Evolutionary conservation across 1,139 yeast genomes (phyloP).

Genomic region (Yamadazyma pseudoaaseri): DNA sequence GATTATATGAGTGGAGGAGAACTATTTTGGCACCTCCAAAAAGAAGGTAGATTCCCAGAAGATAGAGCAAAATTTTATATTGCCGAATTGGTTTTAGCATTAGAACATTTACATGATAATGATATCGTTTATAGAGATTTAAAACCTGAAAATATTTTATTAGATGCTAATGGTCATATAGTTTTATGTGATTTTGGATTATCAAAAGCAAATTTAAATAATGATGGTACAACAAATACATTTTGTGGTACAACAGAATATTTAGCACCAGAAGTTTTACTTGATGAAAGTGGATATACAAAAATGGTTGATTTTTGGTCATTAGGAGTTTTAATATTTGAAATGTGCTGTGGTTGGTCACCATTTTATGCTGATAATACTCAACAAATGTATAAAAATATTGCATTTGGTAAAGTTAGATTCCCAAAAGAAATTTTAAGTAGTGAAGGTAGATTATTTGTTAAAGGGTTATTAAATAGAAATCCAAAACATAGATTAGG

Average conservation of each 20-base stretch:
- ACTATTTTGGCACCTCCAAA: constrained; percentile 94
- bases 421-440: constrained; percentile 94
- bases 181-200: constrained; percentile 96
- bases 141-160: constrained; percentile 88
- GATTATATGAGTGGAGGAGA: constrained; percentile 99
- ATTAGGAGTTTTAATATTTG: constrained; percentile 75
- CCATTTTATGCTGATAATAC: constrained; percentile 97
- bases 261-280: constrained; percentile 75
- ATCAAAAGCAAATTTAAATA: constrained; percentile 84
- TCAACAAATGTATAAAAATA: constrained; percentile 97
- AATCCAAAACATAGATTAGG: constrained; percentile 95
- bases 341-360: constrained; percentile 99
- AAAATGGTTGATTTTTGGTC: constrained; percentile 91
- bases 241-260: constrained; percentile 98
- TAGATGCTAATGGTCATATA: constrained; percentile 96
- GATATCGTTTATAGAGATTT: constrained; percentile 93
- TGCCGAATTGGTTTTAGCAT: constrained; percentile 88
- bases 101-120: constrained; percentile 89
- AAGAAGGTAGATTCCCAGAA: constrained; percentile 90
- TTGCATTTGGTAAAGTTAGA: constrained; percentile 95
- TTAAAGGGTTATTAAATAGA: constrained; percentile 89
- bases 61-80: constrained; percentile 93
- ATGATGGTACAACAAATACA: constrained; percentile 91
- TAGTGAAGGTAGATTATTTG: constrained; percentile 90
- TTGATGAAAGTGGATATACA: constrained; percentile 83